These are phyloP conservation scores for Russula ochroleuca DNA, from an alignment of 768 basidiomycete species.

Conservation along the genomic window DNA sequence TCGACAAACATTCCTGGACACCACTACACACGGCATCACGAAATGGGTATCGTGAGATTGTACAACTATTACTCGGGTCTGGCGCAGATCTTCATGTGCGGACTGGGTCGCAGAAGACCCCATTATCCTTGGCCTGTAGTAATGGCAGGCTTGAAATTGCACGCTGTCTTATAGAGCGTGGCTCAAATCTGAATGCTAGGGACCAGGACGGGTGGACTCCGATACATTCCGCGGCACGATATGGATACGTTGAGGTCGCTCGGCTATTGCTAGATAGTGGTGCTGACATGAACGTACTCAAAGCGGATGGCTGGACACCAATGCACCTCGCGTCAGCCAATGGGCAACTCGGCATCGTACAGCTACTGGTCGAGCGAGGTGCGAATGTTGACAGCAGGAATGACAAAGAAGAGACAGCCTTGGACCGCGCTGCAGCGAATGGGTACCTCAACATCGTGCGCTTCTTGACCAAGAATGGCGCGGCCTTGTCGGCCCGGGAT, in stretches of 20 bases:
- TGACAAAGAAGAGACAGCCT: not conserved
- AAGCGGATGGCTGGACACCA: not conserved
- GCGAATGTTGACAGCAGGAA: constrained; percentile 1
- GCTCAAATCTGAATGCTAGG: not conserved
- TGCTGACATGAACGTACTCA: not conserved
- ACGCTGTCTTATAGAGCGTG: not conserved
- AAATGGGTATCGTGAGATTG: not conserved
- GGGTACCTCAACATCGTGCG: constrained; percentile 2
- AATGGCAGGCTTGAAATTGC: not conserved
- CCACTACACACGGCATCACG: not conserved
- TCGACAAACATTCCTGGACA: not conserved
- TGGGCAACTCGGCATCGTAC: not conserved
- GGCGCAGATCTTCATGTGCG: not conserved
- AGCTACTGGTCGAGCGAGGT: constrained; percentile 2
- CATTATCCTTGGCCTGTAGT: not conserved
- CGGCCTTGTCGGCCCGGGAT: not conserved
- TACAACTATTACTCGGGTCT: not conserved
- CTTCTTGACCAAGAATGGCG: not conserved
- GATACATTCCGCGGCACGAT: not conserved
- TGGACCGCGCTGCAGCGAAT: not conserved
- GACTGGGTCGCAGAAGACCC: not conserved
- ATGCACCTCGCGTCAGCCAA: not conserved
- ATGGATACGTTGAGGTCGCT: not conserved
- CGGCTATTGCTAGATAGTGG: constrained; percentile 4
- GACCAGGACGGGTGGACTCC: not conserved